A percentile compares a stretch with the other conserved stretches of the same genome.
phyloP scores from a whole-genome alignment of 164 flowering plant species.

The Macadamia tetraphylla region DNA sequence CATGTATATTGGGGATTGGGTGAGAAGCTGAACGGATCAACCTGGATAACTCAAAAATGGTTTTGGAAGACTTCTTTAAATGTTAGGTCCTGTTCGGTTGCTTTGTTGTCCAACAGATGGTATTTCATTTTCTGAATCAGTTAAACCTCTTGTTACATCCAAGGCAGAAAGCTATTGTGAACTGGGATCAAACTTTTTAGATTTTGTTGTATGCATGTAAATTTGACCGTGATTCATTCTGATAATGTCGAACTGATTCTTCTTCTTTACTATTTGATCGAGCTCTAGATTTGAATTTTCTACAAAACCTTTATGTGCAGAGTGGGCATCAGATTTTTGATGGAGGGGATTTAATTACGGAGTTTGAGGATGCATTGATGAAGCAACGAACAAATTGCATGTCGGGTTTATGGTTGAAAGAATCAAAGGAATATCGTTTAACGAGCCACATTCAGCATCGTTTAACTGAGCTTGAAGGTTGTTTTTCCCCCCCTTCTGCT shows the following conservation, averaged over 20 bases:
- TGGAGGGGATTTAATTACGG: conserved; percentile 48
- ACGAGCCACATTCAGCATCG: conserved; percentile 62
- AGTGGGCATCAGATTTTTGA: conserved; percentile 18
- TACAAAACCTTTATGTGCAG: conserved; percentile 26
- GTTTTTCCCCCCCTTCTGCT: neutral
- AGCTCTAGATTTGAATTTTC: neutral
- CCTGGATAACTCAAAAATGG: too few relatives aligned
- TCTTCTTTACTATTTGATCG: neutral
- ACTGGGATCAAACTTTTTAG: neutral
- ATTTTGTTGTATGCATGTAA: neutral
- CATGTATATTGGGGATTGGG: too few relatives aligned
- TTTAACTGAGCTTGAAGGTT: conserved; percentile 81
- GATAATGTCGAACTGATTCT: neutral
- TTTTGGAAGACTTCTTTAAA: too few relatives aligned
- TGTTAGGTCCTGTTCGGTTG: neutral
- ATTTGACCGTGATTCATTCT: neutral
- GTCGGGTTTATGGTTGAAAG: conserved; percentile 48
- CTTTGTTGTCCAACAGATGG: neutral
- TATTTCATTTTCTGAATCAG: neutral
- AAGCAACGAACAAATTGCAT: conserved; percentile 45
- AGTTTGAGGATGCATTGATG: conserved; percentile 67
- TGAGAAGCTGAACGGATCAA: too few relatives aligned
- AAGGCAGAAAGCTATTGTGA: neutral
- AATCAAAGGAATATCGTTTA: conserved; percentile 44
- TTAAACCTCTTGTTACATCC: neutral